A percentile compares a stretch with the other conserved stretches of the same genome.
Evolutionary conservation across 2,329 filamentous ascomycete species (phyloP).

Genomic region (Phialocephala subalpina): DNA sequence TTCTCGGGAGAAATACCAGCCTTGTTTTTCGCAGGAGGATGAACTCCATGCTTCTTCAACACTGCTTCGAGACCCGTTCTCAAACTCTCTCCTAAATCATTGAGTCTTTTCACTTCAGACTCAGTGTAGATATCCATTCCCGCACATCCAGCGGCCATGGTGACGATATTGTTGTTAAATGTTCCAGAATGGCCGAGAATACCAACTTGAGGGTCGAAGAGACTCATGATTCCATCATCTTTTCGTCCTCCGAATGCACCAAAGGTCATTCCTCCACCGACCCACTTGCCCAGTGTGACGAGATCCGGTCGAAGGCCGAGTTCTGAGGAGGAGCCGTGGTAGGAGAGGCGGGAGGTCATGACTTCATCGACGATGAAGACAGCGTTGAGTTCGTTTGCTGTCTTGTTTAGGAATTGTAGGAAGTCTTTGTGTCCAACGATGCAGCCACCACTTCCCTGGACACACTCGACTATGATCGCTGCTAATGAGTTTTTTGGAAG

Average conservation of each 20-base stretch:
- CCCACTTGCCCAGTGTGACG: constrained; percentile 70
- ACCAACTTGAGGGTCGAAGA: constrained; percentile 59
- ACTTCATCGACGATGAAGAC: constrained; percentile 77
- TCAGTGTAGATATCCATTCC: constrained; percentile 36
- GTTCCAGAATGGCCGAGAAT: constrained; percentile 65
- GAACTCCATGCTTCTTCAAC: constrained; percentile 24
- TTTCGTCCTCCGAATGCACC: constrained; percentile 70
- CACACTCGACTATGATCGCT: constrained; percentile 67
- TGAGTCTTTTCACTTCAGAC: constrained; percentile 27
- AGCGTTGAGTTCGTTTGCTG: constrained; percentile 49
- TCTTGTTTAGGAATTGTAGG: constrained; percentile 30
- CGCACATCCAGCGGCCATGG: constrained; percentile 61
- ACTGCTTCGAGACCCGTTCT: constrained; percentile 19
- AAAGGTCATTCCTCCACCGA: constrained; percentile 72
- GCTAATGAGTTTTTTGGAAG: constrained; percentile 49
- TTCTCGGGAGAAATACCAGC: constrained; percentile 1
- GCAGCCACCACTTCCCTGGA: constrained; percentile 70
- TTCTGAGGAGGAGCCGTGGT: constrained; percentile 55
- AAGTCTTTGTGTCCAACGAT: constrained; percentile 50
- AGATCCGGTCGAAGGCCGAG: constrained; percentile 63
- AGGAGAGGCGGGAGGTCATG: constrained; percentile 68
- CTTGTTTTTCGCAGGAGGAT: not conserved
- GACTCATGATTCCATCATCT: constrained; percentile 59
- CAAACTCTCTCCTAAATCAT: constrained; percentile 31
- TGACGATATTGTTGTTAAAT: constrained; percentile 68